Evolutionary conservation across 106 monocot genomes (phyloP).

Genomic region (Xerophyta viscosa): DNA sequence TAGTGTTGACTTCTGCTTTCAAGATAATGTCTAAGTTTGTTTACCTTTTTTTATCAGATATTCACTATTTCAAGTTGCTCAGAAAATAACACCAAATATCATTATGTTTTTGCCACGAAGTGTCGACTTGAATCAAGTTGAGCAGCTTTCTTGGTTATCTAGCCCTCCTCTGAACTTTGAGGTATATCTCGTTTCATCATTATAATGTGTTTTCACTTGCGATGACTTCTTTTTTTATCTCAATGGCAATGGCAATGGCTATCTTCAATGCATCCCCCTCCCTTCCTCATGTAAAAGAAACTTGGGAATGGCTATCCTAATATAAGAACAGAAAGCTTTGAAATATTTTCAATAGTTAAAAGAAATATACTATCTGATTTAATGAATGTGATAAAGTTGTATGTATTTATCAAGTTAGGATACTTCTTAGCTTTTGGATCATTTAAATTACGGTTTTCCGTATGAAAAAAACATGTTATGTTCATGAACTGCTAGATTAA

Average conservation of each 20-base stretch:
- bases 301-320: neutral
- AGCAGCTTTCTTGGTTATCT: conserved; percentile 73
- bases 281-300: neutral
- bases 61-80: conserved; percentile 56
- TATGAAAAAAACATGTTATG: too few relatives aligned
- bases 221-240: neutral
- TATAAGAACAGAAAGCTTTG: neutral
- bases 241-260: neutral
- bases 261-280: too few relatives aligned
- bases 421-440: too few relatives aligned
- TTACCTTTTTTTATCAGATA: conserved; percentile 41
- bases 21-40: too few relatives aligned
- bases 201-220: neutral
- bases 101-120: conserved; percentile 75
- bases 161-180: conserved; percentile 45
- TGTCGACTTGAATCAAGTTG: conserved; percentile 56
- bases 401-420: too few relatives aligned
- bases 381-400: too few relatives aligned
- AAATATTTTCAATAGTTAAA: neutral
- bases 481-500: too few relatives aligned
- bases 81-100: conserved; percentile 56
- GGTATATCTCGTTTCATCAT: conserved; percentile 13
- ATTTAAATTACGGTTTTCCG: too few relatives aligned
- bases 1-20: too few relatives aligned
- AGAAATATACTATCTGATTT: too few relatives aligned